These are phyloP conservation scores for Penicillium sp. DNA, from an alignment of 2,329 filamentous ascomycete species.

Conservation along the genomic window DNA sequence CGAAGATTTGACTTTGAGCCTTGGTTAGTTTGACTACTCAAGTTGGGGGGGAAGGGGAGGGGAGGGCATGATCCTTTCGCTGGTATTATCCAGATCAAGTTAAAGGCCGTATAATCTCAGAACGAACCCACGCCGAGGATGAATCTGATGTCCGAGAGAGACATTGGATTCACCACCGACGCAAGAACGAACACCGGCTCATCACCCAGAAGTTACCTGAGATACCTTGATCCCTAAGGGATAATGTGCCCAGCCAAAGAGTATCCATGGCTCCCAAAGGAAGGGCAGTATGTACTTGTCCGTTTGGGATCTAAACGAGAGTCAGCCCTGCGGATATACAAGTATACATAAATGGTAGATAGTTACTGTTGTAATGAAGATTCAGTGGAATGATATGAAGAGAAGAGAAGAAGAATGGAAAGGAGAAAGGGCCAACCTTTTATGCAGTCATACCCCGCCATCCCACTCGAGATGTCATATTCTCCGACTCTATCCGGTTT, in stretches of 20 bases:
- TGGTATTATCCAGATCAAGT: slow-evolving; percentile 99
- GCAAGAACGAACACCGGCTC: slow-evolving; percentile 55
- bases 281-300: slow-evolving; percentile 20
- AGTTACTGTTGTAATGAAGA: slow-evolving; percentile 16
- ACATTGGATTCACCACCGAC: slow-evolving; percentile 21
- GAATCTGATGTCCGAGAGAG: not conserved
- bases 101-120: slow-evolving; percentile 79
- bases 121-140: slow-evolving; percentile 28
- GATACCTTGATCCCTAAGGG: slow-evolving; percentile 42
- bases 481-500: slow-evolving; percentile 17
- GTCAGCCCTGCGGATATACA: slow-evolving; percentile 10
- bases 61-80: slow-evolving; percentile 97
- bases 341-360: not conserved
- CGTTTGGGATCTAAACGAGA: slow-evolving; percentile 10
- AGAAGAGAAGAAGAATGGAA: not conserved
- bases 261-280: slow-evolving; percentile 31
- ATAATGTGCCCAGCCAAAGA: slow-evolving; percentile 35
- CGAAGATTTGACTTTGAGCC: slow-evolving; percentile 15
- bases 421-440: slow-evolving; percentile 19
- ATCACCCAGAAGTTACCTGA: slow-evolving; percentile 46
- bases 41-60: slow-evolving; percentile 31
- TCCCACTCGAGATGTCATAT: not conserved
- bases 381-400: slow-evolving; percentile 8
- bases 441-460: slow-evolving; percentile 29
- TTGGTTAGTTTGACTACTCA: slow-evolving; percentile 36